Evolutionary conservation across 2,329 filamentous ascomycete species (phyloP).

Genomic region (Aaosphaeria pasadenensis): DNA sequence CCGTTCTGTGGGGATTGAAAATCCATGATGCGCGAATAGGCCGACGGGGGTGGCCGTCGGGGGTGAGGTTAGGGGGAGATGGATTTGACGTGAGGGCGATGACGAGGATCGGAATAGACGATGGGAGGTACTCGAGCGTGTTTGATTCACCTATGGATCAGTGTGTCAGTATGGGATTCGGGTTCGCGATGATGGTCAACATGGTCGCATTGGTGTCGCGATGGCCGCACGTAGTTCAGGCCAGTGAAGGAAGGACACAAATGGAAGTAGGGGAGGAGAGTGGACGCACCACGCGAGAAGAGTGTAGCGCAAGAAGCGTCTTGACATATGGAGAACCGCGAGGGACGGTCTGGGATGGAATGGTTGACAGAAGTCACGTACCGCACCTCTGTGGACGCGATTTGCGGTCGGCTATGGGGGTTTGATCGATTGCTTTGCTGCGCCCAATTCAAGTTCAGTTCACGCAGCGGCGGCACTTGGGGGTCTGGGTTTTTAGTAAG

Average conservation of each 20-base stretch:
- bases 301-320: conserved; percentile 20
- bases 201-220: not conserved
- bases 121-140: conserved; percentile 16
- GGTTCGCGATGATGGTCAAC: conserved; percentile 3
- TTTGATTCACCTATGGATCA: conserved; percentile 23
- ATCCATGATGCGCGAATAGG: conserved; percentile 31
- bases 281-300: conserved; percentile 2
- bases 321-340: conserved; percentile 23
- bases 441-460: too few species aligned
- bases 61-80: conserved; percentile 3
- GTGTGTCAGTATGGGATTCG: conserved; percentile 16
- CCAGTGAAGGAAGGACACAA: not conserved
- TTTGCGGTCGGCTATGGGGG: conserved; percentile 17
- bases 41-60: conserved; percentile 2
- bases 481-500: too few species aligned
- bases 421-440: too few species aligned
- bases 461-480: too few species aligned
- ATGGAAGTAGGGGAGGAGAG: conserved; percentile 4
- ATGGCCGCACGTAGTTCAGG: not conserved
- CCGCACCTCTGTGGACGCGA: conserved; percentile 32
- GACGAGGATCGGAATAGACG: not conserved
- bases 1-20: conserved; percentile 35
- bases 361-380: conserved; percentile 29
- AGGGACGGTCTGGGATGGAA: conserved; percentile 19
- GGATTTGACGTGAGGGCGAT: conserved; percentile 2